Percentiles rank a stretch among this genome's conserved stretches.
Conservation (phyloP, 2,329 filamentous ascomycete species). For the Didymella pomorum region DNA sequence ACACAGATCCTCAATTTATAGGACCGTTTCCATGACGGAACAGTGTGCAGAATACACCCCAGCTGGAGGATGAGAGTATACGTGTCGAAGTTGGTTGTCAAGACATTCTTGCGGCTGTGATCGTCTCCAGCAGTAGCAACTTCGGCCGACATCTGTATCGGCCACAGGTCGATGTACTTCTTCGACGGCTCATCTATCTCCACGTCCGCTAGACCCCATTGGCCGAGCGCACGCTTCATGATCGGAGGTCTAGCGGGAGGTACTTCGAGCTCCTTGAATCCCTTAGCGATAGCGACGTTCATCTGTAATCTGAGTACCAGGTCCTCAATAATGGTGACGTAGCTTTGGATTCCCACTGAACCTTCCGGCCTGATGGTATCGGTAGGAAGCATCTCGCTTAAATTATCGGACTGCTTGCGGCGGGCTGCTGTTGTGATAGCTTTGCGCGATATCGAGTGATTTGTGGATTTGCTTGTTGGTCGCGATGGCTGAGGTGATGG, state of each 20-base stretch:
- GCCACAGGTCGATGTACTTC: conserved; percentile 87
- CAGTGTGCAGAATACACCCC: conserved; percentile 83
- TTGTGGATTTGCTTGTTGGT: conserved; percentile 40
- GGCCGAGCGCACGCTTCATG: conserved; percentile 35
- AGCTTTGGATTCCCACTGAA: conserved; percentile 74
- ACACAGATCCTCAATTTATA: conserved; percentile 80
- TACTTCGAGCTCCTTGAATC: conserved; percentile 78
- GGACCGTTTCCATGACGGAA: conserved; percentile 78
- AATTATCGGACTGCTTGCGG: conserved; percentile 58
- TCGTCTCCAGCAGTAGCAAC: conserved; percentile 65
- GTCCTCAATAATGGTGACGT: conserved; percentile 85
- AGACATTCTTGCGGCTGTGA: conserved; percentile 63
- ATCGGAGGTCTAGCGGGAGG: conserved; percentile 57
- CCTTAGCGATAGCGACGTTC: conserved; percentile 85
- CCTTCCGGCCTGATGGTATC: conserved; percentile 73
- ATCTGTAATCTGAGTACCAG: conserved; percentile 78
- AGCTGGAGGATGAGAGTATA: conserved; percentile 88
- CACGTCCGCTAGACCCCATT: conserved; percentile 34
- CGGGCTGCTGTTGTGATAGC: conserved; percentile 44
- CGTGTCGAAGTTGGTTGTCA: conserved; percentile 91
- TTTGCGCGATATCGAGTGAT: conserved; percentile 42
- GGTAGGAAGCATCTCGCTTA: conserved; percentile 70
- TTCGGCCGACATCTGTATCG: conserved; percentile 91
- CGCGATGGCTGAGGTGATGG: conserved; percentile 56
- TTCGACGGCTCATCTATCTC: conserved; percentile 69